Evolutionary conservation across 345 rosid species (phyloP).

Genomic region (Abelmoschus esculentus): DNA sequence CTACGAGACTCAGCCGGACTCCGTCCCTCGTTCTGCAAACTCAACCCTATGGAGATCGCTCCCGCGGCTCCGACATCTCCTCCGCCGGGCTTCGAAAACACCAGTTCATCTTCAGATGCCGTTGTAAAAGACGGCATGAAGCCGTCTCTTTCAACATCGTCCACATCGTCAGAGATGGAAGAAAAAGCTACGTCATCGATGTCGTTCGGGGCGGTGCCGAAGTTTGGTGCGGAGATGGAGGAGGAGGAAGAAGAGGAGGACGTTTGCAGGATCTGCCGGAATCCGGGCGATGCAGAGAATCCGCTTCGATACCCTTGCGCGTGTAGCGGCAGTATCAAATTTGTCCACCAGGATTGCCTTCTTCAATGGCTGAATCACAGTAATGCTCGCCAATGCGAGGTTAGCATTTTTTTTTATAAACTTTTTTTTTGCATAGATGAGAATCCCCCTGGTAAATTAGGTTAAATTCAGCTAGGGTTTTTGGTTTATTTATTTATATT

Average conservation of each 20-base stretch:
- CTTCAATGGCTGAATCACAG: conserved; percentile 99
- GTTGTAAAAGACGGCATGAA: neutral
- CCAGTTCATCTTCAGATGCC: neutral
- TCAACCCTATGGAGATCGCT: conserved; percentile 41
- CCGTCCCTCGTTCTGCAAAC: conserved; percentile 4
- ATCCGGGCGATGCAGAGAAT: conserved; percentile 85
- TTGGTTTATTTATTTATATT: too few species aligned
- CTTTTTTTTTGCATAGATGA: neutral
- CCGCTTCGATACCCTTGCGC: conserved; percentile 96
- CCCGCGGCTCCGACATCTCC: conserved; percentile 25
- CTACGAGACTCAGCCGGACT: neutral
- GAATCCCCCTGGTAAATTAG: neutral
- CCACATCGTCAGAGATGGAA: conserved; percentile 1
- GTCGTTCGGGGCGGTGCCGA: conserved; percentile 9
- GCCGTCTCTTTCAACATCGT: neutral
- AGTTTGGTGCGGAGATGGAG: conserved; percentile 54
- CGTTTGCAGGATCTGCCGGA: conserved; percentile 97
- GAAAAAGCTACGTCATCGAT: conserved; percentile 14
- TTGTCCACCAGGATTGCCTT: conserved; percentile 95
- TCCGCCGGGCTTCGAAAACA: conserved; percentile 9
- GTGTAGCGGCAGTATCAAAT: conserved; percentile 96
- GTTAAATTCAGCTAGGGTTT: conserved; percentile 4
- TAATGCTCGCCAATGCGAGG: conserved; percentile 99
- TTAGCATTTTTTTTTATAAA: conserved; percentile 13
- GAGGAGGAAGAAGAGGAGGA: conserved; percentile 95